A percentile compares a stretch with the other conserved stretches of the same genome.
These are phyloP conservation scores for Boletellus sp. DNA, from an alignment of 1,284 basidiomycete genomes.

Conservation along the genomic window DNA sequence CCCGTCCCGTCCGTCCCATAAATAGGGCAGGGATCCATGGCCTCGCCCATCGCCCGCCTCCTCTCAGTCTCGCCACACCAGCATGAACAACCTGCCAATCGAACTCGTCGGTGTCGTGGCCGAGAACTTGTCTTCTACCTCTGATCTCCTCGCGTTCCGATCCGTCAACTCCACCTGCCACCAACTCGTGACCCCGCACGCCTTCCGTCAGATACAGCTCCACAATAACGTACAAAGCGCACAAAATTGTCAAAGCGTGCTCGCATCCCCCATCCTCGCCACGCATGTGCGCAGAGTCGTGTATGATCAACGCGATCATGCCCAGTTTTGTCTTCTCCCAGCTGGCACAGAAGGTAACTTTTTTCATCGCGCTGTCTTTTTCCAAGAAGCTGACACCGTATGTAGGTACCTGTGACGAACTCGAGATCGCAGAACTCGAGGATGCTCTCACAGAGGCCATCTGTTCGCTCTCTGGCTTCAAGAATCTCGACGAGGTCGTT, in stretches of 20 bases:
- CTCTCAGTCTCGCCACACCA: neutral
- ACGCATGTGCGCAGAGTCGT: slow-evolving; percentile 26
- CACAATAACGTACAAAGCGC: slow-evolving; percentile 28
- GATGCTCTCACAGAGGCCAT: slow-evolving; percentile 29
- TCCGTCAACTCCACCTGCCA: slow-evolving; percentile 26
- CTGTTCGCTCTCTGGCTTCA: slow-evolving; percentile 22
- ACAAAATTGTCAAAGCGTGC: slow-evolving; percentile 22
- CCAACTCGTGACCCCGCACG: slow-evolving; percentile 24
- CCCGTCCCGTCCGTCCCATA: slow-evolving; percentile 9
- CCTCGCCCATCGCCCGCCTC: neutral
- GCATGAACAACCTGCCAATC: slow-evolving; percentile 27
- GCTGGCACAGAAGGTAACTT: slow-evolving; percentile 14
- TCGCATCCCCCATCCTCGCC: slow-evolving; percentile 22
- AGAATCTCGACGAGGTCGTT: slow-evolving; percentile 18
- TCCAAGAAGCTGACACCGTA: neutral
- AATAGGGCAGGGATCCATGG: slow-evolving; percentile 6
- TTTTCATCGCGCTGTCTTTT: neutral
- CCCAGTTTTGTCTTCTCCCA: slow-evolving; percentile 21
- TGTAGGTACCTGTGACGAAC: slow-evolving; percentile 25
- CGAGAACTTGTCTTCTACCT: slow-evolving; percentile 19
- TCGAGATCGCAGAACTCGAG: slow-evolving; percentile 32
- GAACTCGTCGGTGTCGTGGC: slow-evolving; percentile 27
- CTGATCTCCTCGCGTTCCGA: slow-evolving; percentile 30
- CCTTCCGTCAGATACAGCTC: slow-evolving; percentile 21
- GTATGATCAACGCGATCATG: slow-evolving; percentile 28